These are phyloP conservation scores for Papiliotrema laurentii DNA, from an alignment of 1,284 basidiomycete species.

Conservation along the genomic window DNA sequence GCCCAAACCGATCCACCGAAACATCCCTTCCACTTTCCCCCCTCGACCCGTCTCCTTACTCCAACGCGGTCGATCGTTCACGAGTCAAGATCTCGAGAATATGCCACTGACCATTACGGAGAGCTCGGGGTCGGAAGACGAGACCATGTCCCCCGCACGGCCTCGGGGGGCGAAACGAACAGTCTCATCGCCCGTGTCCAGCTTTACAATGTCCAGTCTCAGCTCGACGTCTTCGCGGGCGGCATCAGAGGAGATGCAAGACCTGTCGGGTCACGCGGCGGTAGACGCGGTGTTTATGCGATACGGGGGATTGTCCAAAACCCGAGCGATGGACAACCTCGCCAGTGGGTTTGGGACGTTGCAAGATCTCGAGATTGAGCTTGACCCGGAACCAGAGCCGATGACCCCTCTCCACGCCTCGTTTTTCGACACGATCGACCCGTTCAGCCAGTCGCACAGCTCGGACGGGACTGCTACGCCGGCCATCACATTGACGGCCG, in stretches of 20 bases:
- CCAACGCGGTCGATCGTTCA: conserved; percentile 39
- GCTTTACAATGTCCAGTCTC: conserved; percentile 4
- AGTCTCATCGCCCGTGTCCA: conserved; percentile 4
- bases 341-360: neutral
- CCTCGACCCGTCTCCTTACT: conserved; percentile 31
- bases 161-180: neutral
- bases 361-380: neutral
- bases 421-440: conserved; percentile 4
- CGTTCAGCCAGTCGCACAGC: neutral
- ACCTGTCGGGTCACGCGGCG: neutral
- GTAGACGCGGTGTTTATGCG: neutral
- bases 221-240: conserved; percentile 4
- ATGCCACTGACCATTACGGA: conserved; percentile 1
- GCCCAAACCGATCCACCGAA: conserved; percentile 10
- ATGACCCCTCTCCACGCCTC: conserved; percentile 12
- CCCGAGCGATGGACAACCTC: neutral
- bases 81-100: conserved; percentile 22
- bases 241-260: neutral
- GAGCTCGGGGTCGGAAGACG: neutral
- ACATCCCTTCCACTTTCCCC: neutral
- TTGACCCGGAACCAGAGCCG: conserved; percentile 6
- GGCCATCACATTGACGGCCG: conserved; percentile 12
- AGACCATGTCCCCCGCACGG: neutral
- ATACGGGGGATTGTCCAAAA: neutral
- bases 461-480: conserved; percentile 5